Evolutionary conservation across 1,139 yeast genomes (phyloP), one percentile per base, ranked within the genome.

Genomic region (Magnusiomyces fungicola): DNA sequence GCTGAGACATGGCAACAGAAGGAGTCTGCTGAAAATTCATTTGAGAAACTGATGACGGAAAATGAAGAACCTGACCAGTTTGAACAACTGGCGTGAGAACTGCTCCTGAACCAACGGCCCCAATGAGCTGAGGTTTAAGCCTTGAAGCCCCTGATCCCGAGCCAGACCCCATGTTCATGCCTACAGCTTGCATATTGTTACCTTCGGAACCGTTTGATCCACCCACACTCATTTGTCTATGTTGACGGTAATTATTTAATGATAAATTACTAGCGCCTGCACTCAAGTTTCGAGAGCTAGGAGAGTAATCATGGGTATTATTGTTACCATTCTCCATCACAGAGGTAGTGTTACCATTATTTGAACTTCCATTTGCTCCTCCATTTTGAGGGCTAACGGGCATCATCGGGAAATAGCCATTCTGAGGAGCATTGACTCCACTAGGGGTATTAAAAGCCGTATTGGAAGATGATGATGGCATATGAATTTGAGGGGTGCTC

Each of bases 391-490:
- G n/a, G 7, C 34, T 18, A 5, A 14, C n/a, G 5, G 96, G 86
- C 65, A 92, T 92, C 2, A 88, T 83, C 0, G 98, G 98, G 70
- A 79, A 87, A 65, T 92, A 92, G 0, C 98, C 97, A 34, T 89
- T 63, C 62, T 87, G 90, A 36, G 69, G 70, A 0, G 97, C 89
- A 12, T 89, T 77, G 44, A 75, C 75, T 51, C 23, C 23, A 34
- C 38, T 34, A 18, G 38, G 21, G 38, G 23, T 34, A 19, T 18
- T 34, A 9, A 16, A 7, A 18, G 38, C 23, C 16, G 38, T 32
- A 14, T n/a, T 7, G 10, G 16, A n/a, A 32, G 34, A 32, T 7
- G 34, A 32, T 32, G 34, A 14, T 32, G 34, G 16, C 34, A 32
- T 32, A 7, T 6, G 16, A n/a, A 32, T 32, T 32, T n/a, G 34